phyloP scores from a whole-genome alignment of 371 early-diverging fungal genomes.

The Choanephora cucurbitarum region DNA sequence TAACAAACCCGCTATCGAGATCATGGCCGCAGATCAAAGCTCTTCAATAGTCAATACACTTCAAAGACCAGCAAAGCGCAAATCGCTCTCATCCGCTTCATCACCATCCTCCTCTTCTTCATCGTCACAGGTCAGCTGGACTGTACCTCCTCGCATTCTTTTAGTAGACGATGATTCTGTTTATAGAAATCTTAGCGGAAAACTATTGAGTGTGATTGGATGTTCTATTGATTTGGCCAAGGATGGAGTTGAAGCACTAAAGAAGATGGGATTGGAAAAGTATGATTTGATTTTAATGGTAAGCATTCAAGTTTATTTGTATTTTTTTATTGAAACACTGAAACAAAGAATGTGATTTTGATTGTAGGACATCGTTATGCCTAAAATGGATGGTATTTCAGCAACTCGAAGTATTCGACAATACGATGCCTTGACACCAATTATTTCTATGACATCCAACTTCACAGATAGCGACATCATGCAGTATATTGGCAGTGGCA shows the following conservation, averaged over 20 bases:
- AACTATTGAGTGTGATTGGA: slow-evolving; percentile 66
- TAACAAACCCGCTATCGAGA: slow-evolving; percentile 40
- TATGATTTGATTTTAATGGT: slow-evolving; percentile 84
- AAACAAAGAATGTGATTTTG: not conserved
- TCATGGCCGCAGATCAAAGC: slow-evolving; percentile 34
- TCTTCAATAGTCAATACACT: slow-evolving; percentile 13
- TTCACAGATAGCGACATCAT: slow-evolving; percentile 67
- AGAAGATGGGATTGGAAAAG: slow-evolving; percentile 61
- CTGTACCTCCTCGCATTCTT: slow-evolving; percentile 69
- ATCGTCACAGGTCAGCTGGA: slow-evolving; percentile 49
- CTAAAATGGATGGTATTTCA: slow-evolving; percentile 74
- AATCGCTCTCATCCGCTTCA: slow-evolving; percentile 9
- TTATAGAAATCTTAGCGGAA: slow-evolving; percentile 65
- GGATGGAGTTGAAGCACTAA: slow-evolving; percentile 75
- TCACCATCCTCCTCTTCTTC: slow-evolving; percentile 15
- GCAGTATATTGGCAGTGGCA: slow-evolving; percentile 74
- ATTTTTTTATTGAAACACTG: not conserved
- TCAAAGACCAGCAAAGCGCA: slow-evolving; percentile 20
- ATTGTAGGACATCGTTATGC: slow-evolving; percentile 76
- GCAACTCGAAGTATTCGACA: slow-evolving; percentile 76
- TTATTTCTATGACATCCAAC: slow-evolving; percentile 83
- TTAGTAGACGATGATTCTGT: slow-evolving; percentile 80
- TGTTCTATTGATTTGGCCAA: slow-evolving; percentile 73
- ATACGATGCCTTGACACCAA: slow-evolving; percentile 72
- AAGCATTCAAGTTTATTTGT: slow-evolving; percentile 12